These are phyloP conservation scores for Fusarium mundagurra DNA, from an alignment of 2,329 filamentous ascomycete species.

Conservation along the genomic window DNA sequence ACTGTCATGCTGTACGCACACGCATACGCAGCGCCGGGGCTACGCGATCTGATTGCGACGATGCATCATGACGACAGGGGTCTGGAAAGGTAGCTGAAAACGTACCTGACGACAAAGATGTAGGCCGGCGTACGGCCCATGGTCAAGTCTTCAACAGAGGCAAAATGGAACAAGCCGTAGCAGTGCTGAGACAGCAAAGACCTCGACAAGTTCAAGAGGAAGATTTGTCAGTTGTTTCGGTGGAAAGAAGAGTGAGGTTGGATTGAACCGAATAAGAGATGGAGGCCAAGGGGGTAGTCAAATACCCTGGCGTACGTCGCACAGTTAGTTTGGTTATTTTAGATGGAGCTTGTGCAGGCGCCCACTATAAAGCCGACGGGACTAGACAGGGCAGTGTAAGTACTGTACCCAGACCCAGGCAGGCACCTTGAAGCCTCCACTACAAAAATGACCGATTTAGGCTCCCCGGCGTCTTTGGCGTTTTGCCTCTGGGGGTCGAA, in stretches of 20 bases:
- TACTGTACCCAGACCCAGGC: not conserved
- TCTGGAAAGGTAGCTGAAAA: conserved; percentile 26
- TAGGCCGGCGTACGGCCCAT: conserved; percentile 56
- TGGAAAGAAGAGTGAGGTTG: conserved; percentile 21
- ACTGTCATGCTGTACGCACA: conserved; percentile 13
- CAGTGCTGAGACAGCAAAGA: conserved; percentile 2
- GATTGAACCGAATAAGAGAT: conserved; percentile 28
- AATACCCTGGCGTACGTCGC: conserved; percentile 30
- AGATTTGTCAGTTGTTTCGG: conserved; percentile 9
- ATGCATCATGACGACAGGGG: conserved; percentile 39
- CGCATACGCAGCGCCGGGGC: conserved; percentile 17
- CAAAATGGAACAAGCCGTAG: not conserved
- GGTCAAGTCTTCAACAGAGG: conserved; percentile 28
- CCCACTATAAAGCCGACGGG: conserved; percentile 28
- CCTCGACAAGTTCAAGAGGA: conserved; percentile 1
- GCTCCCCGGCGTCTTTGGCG: conserved; percentile 8
- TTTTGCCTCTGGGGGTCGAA: conserved; percentile 6
- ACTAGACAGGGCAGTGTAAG: not conserved
- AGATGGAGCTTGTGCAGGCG: conserved; percentile 24
- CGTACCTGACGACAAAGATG: conserved; percentile 57
- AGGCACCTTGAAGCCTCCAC: conserved; percentile 17
- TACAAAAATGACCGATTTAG: not conserved
- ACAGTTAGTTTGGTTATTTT: conserved; percentile 25
- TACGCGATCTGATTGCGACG: conserved; percentile 31
- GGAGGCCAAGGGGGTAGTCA: conserved; percentile 34